A percentile compares a stretch with the other conserved stretches of the same genome.
Evolutionary conservation across 2,329 filamentous ascomycete species (phyloP).

Genomic region (Fusarium sp.): DNA sequence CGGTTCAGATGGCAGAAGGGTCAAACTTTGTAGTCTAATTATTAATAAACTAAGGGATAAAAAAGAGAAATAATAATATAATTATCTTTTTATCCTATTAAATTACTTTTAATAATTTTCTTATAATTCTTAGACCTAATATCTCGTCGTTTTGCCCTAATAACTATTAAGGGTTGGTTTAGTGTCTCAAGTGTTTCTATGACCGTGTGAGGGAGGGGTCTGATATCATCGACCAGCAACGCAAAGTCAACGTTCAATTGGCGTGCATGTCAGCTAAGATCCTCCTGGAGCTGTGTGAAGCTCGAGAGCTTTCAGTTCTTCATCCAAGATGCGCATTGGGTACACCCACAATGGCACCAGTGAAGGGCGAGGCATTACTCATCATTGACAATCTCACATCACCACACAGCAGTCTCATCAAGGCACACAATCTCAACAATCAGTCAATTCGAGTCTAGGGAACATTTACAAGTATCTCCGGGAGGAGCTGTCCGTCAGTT

Average conservation of each 20-base stretch:
- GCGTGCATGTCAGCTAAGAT: not conserved
- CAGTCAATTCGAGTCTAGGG: constrained; percentile 48
- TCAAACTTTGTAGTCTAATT: no score
- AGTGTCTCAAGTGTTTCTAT: no score
- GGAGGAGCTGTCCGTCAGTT: constrained; percentile 43
- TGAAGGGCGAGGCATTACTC: not conserved
- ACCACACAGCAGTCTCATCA: not conserved
- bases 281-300: not conserved
- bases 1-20: no score
- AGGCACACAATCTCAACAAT: constrained; percentile 24
- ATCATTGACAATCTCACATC: not conserved
- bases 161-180: no score
- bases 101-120: no score
- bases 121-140: no score
- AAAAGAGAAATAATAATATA: no score
- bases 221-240: not conserved
- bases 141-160: no score
- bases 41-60: no score
- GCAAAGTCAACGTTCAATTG: not conserved
- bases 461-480: constrained; percentile 47
- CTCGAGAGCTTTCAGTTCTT: not conserved
- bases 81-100: no score
- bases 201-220: no score
- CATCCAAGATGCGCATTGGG: not conserved
- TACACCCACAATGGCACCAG: not conserved